Conservation (phyloP, 78 protist species). For the Dictyostelium brefeldianum region DNA sequence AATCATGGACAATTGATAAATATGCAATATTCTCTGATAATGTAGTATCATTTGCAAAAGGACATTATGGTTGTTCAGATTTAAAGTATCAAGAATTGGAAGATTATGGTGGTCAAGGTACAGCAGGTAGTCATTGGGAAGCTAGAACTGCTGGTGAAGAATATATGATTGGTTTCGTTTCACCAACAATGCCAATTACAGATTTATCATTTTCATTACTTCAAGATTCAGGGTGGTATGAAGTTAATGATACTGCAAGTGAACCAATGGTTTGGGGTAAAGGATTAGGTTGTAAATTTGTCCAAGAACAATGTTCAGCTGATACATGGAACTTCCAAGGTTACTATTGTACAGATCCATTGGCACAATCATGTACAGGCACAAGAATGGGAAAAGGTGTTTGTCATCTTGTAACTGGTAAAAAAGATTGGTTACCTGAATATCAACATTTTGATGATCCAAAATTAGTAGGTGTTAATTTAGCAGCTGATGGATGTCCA, state of each 20-base stretch:
- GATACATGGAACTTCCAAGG: slow-evolving; percentile 12
- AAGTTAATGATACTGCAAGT: not conserved
- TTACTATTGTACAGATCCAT: not conserved
- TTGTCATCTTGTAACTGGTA: not conserved
- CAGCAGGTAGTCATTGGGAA: slow-evolving; percentile 87
- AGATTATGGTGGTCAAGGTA: slow-evolving; percentile 68
- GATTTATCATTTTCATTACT: slow-evolving; percentile 28
- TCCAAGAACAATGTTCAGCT: not conserved
- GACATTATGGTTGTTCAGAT: slow-evolving; percentile 46
- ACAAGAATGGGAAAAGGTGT: slow-evolving; percentile 46
- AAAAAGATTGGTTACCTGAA: not conserved
- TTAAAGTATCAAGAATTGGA: slow-evolving; percentile 63
- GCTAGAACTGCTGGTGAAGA: slow-evolving; percentile 57
- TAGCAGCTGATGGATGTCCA: slow-evolving; percentile 38
- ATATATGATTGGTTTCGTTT: slow-evolving; percentile 58
- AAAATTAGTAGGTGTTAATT: not conserved
- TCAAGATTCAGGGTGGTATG: slow-evolving; percentile 67
- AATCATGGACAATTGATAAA: not conserved
- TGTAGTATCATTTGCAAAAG: slow-evolving; percentile 11
- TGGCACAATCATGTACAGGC: slow-evolving; percentile 8
- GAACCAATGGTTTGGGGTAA: slow-evolving; percentile 27
- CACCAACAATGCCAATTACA: slow-evolving; percentile 49
- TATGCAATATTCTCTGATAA: not conserved
- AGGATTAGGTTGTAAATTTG: slow-evolving; percentile 17
- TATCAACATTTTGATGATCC: slow-evolving; percentile 36